Evolutionary conservation across 108 stramenopile species (phyloP).

Genomic region (Cylindrotheca fusiformis): DNA sequence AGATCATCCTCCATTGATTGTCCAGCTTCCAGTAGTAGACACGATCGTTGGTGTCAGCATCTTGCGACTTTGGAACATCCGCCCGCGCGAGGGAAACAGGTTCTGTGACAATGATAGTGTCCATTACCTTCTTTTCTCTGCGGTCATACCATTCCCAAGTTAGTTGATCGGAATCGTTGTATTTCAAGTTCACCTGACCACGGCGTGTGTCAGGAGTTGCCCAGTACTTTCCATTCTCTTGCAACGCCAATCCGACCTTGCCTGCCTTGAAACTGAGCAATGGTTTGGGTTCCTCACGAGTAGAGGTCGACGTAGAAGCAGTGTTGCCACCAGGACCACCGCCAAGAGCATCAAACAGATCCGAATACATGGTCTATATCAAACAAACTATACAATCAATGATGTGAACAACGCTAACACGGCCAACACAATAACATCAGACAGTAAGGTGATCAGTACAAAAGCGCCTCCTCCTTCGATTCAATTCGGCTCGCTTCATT

Average conservation of each 20-base stretch:
- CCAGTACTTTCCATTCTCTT: slow-evolving; percentile 59
- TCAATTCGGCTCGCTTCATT: no score
- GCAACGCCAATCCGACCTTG: slow-evolving; percentile 54
- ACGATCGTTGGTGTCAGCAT: slow-evolving; percentile 27
- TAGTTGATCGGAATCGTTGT: slow-evolving; percentile 23
- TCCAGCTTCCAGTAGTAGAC: slow-evolving; percentile 36
- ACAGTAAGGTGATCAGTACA: no score
- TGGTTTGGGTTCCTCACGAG: slow-evolving; percentile 30
- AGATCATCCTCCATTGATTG: slow-evolving; percentile 60
- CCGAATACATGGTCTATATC: slow-evolving; percentile 53
- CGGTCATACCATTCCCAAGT: slow-evolving; percentile 78
- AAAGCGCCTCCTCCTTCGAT: no score
- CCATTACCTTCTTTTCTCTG: slow-evolving; percentile 59
- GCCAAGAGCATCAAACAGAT: slow-evolving; percentile 50
- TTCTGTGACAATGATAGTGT: slow-evolving; percentile 38
- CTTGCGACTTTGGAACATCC: slow-evolving; percentile 31
- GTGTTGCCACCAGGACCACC: slow-evolving; percentile 14
- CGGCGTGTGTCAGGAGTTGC: slow-evolving; percentile 66
- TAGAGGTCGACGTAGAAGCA: slow-evolving; percentile 4
- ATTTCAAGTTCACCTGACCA: slow-evolving; percentile 59
- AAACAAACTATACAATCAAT: no score
- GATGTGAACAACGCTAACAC: no score
- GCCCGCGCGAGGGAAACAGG: slow-evolving; percentile 48
- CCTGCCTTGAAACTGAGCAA: slow-evolving; percentile 74
- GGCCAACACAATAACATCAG: no score